A percentile compares a stretch with the other conserved stretches of the same genome.
Evolutionary conservation across 768 basidiomycete species (phyloP).

Genomic region (Termitomyces heimii): DNA sequence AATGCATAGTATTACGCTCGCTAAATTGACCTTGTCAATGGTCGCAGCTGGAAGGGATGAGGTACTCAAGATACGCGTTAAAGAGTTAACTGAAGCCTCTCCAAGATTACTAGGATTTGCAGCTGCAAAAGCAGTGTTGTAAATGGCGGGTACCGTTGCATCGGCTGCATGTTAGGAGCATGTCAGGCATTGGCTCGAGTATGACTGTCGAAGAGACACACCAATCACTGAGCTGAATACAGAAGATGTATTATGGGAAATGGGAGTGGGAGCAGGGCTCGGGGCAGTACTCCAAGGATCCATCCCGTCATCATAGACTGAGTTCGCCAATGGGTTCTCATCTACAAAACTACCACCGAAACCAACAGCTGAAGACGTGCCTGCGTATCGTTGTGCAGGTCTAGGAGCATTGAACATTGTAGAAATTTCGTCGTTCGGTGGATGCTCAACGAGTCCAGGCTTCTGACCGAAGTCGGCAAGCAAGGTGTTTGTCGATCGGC

Average conservation of each 20-base stretch:
- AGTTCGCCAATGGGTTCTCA: conserved; percentile 68
- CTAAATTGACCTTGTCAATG: conserved; percentile 70
- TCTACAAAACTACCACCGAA: conserved; percentile 72
- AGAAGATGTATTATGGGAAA: conserved; percentile 41
- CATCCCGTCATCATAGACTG: conserved; percentile 73
- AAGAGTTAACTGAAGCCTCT: conserved; percentile 75
- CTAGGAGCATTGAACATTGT: conserved; percentile 84
- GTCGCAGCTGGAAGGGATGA: conserved; percentile 77
- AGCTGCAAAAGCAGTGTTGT: conserved; percentile 65
- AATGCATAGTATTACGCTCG: not conserved
- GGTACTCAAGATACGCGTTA: conserved; percentile 75
- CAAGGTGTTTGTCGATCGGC: conserved; percentile 3
- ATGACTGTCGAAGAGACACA: conserved; percentile 18
- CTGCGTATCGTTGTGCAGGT: conserved; percentile 61
- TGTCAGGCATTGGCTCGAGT: conserved; percentile 4
- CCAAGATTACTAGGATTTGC: conserved; percentile 69
- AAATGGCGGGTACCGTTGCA: conserved; percentile 75
- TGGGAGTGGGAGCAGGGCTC: conserved; percentile 61
- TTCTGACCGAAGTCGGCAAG: conserved; percentile 2
- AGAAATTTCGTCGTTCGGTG: not conserved
- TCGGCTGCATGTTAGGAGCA: conserved; percentile 48
- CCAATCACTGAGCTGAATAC: conserved; percentile 70
- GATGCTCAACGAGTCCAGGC: not conserved
- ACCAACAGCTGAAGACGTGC: conserved; percentile 41
- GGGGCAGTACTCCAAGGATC: conserved; percentile 80